Percentiles rank a stretch among this genome's conserved stretches.
These are phyloP conservation scores for Calonectria pseudoreteaudii DNA, from an alignment of 2,329 filamentous ascomycete species.

Conservation along the genomic window DNA sequence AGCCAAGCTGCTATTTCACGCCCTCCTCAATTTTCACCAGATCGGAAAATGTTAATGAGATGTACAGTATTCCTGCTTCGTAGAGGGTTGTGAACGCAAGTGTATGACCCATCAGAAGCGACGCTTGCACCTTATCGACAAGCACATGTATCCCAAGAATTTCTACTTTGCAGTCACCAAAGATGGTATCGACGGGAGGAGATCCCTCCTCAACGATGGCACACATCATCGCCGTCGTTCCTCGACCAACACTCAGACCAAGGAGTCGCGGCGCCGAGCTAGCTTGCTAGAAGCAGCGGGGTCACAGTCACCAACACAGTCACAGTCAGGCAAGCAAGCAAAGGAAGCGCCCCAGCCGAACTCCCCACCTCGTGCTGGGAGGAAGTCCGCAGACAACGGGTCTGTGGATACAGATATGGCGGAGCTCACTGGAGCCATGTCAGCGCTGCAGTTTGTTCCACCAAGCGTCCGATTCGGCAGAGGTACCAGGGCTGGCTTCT, in stretches of 20 bases:
- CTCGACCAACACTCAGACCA: slow-evolving; percentile 52
- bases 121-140: slow-evolving; percentile 90
- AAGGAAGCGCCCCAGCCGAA: slow-evolving; percentile 32
- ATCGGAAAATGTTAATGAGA: slow-evolving; percentile 26
- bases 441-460: slow-evolving; percentile 77
- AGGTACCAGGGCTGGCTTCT: slow-evolving; percentile 63
- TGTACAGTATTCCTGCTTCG: slow-evolving; percentile 84
- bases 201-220: slow-evolving; percentile 78
- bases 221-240: slow-evolving; percentile 62
- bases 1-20: background rate
- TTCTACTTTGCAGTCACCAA: slow-evolving; percentile 91
- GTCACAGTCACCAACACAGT: slow-evolving; percentile 21
- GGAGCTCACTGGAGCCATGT: slow-evolving; percentile 75
- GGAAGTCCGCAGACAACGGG: slow-evolving; percentile 32
- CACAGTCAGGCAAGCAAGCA: slow-evolving; percentile 25
- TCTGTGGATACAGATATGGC: slow-evolving; percentile 68
- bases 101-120: slow-evolving; percentile 88
- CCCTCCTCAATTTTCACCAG: background rate
- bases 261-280: slow-evolving; percentile 47
- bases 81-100: slow-evolving; percentile 87
- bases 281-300: slow-evolving; percentile 46
- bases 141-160: slow-evolving; percentile 89
- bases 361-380: slow-evolving; percentile 28
- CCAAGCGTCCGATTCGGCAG: slow-evolving; percentile 74
- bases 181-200: slow-evolving; percentile 87